Percentiles rank a stretch among this genome's conserved stretches.
These are phyloP conservation scores for Euphorbia celastroides DNA, from an alignment of 441 rosid genomes.

Conservation along the genomic window DNA sequence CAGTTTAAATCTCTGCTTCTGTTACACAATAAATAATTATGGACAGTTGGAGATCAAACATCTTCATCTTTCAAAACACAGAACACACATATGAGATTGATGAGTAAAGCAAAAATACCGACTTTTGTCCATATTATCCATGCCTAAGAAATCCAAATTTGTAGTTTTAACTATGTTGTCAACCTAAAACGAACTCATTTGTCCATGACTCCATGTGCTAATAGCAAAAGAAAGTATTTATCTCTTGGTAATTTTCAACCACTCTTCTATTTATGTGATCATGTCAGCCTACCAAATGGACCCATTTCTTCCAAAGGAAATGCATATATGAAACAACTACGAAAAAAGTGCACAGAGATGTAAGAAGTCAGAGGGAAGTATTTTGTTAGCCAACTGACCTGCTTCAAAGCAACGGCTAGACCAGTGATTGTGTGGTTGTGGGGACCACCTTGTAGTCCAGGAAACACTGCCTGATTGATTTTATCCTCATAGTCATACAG, in stretches of 20 bases:
- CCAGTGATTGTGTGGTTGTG: conserved; percentile 95
- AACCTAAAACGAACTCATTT: background rate
- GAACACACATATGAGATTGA: background rate
- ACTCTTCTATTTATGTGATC: background rate
- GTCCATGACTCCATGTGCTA: background rate
- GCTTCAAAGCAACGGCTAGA: conserved; percentile 92
- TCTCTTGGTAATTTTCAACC: background rate
- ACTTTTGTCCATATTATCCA: background rate
- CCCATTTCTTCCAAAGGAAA: background rate
- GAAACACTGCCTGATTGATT: conserved; percentile 93
- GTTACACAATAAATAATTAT: background rate
- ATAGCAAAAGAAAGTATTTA: background rate
- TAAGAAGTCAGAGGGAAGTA: background rate
- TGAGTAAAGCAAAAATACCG: background rate
- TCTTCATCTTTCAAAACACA: background rate
- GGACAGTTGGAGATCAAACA: background rate
- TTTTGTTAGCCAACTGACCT: conserved; percentile 36
- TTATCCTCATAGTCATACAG: conserved; percentile 86
- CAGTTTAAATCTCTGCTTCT: no score
- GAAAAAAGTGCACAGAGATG: background rate
- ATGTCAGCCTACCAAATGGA: background rate
- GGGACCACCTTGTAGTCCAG: conserved; percentile 98
- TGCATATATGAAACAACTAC: background rate
- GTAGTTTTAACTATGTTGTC: background rate
- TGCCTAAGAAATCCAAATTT: background rate